Base-by-base conservation (phyloP, 2,329 filamentous ascomycete genomes). In the Penicillium psychrosexuale region DNA sequence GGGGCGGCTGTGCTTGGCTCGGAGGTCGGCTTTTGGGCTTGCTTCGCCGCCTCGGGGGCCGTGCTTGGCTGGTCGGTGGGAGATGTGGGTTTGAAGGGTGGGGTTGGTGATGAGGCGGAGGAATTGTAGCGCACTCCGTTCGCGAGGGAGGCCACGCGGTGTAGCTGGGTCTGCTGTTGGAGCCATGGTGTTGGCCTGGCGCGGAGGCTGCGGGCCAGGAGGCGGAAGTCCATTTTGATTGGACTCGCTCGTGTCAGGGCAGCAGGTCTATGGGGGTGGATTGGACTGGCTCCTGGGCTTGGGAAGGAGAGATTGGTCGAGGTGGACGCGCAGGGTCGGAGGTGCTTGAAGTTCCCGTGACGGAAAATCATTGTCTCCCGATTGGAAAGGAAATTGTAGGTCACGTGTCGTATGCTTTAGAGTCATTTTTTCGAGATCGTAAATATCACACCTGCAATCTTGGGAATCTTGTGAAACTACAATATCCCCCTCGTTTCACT, bases 151-250 rank as follows among this genome's bases (percentile, higher is more conserved):
- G 55, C 50, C 51, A 60, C 59, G 15, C 34, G 42, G 37, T 55
- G 57, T 43, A 58, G 54, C 51, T 48, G 61, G 47, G 56, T 55
- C 56, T 60, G 48, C 37, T 61, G 62, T 57, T 55, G 62, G 37
- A 68, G 60, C 45, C 61, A 65, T 53, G 67, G 54, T 22, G 66
- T 66, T 50, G 69, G 69, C 58, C 65, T 60, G 64, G 64, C 55
- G 39, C 69, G 70, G 62, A 72, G 67, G 64, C 65, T 61, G 38
- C 65, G 65, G 58, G 67, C 59, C 48, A 73, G 56, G 54, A 61
- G 53, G 57, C 69, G 70, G 57, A 63, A 58, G 56, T 72, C 69
- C 70, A 72, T 72, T 55, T 56, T 64, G 44, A 5, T 39, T 33
- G 44, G 45, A 44, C 45, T 47, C 43, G 47, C 40, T 46, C 28